Evolutionary conservation across 2,329 filamentous ascomycete species (phyloP).

Genomic region (Aureobasidium sp.): DNA sequence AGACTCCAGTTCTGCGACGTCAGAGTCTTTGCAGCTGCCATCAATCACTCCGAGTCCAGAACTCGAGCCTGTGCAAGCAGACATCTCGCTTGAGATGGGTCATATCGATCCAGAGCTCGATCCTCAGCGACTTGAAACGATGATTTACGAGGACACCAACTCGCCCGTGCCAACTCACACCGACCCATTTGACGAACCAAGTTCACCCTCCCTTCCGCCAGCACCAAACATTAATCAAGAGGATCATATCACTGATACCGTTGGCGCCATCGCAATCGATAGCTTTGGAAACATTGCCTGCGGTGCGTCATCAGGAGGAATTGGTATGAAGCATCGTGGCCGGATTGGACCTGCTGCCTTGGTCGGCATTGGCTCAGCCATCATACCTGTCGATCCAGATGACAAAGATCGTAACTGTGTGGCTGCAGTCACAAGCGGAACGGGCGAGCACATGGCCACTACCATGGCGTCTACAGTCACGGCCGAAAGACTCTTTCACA

Average conservation of each 20-base stretch:
- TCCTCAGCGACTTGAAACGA: neutral
- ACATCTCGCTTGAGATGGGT: neutral
- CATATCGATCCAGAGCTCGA: neutral
- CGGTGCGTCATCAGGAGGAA: constrained; percentile 91
- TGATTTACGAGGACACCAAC: neutral
- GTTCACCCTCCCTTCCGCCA: neutral
- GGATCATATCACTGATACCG: constrained; percentile 80
- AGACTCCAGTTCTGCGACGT: constrained; percentile 22
- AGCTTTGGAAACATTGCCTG: constrained; percentile 80
- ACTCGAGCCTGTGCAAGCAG: neutral
- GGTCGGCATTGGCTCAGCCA: constrained; percentile 82
- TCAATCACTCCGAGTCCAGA: constrained; percentile 23
- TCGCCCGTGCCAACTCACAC: neutral
- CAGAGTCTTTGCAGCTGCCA: constrained; percentile 22
- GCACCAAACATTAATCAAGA: constrained; percentile 19
- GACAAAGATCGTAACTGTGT: constrained; percentile 66
- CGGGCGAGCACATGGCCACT: constrained; percentile 95
- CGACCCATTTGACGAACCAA: neutral
- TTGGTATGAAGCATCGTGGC: constrained; percentile 95
- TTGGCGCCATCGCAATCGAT: constrained; percentile 92
- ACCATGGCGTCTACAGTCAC: constrained; percentile 84
- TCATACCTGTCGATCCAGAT: constrained; percentile 67
- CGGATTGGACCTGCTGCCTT: constrained; percentile 87
- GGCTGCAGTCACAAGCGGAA: constrained; percentile 84
- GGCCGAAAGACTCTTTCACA: constrained; percentile 75